Percentiles rank a stretch among this genome's conserved stretches.
Conservation (phyloP, 371 early-diverging fungal genomes). For the Dichotomocladium elegans region DNA sequence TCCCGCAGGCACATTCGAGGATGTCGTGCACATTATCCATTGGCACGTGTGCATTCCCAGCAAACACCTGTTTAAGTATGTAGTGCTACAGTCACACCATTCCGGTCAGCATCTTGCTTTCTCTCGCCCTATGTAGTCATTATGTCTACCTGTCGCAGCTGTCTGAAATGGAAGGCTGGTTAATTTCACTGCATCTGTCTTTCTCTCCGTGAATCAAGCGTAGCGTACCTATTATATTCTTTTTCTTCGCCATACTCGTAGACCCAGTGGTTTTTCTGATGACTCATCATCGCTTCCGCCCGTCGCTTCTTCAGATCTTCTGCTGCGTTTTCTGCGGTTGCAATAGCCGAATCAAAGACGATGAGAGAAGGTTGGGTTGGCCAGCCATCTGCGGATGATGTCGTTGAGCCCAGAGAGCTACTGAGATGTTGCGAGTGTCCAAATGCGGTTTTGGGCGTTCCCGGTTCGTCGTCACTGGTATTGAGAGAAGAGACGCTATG, state of each 20-base stretch:
- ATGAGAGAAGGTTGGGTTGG: neutral
- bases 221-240: constrained; percentile 20
- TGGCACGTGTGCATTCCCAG: constrained; percentile 14
- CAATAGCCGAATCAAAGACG: constrained; percentile 12
- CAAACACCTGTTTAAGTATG: constrained; percentile 27
- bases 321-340: constrained; percentile 2
- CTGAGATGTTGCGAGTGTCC: neutral
- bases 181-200: no score
- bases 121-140: neutral
- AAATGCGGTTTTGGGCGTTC: constrained; percentile 2
- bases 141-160: constrained; percentile 21
- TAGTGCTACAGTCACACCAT: constrained; percentile 21
- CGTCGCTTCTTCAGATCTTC: constrained; percentile 2
- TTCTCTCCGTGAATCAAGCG: no score
- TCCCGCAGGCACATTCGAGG: constrained; percentile 29
- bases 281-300: neutral
- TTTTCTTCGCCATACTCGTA: constrained; percentile 26
- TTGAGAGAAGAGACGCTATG: constrained; percentile 1
- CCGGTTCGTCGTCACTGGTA: constrained; percentile 12
- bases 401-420: constrained; percentile 9
- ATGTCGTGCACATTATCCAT: constrained; percentile 14
- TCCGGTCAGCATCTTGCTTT: neutral
- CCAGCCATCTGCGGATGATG: neutral
- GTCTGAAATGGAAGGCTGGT: constrained; percentile 10
- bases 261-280: neutral